Evolutionary conservation across 225 moss, liverwort and hornwort species (phyloP), one percentile per base, ranked within the genome.

Genomic region (Lunularia cruciata): DNA sequence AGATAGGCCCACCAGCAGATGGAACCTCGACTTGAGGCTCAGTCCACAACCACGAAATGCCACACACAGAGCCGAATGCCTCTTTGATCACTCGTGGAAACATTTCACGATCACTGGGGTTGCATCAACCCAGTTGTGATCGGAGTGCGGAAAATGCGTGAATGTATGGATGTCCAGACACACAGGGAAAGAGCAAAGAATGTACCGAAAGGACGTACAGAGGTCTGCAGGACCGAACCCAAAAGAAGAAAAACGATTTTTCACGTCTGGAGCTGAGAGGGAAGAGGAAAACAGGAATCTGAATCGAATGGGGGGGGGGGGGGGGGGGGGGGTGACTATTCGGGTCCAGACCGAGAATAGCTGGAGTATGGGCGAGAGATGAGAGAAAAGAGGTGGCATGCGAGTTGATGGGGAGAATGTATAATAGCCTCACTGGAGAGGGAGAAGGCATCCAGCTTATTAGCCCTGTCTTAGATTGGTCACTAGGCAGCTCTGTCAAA

Each of bases 401-500:
- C 1, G 15, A 27, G 8, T 7, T 18, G 47, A 28, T 23, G 28
- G 65, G 25, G 47, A 8, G 19, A n/a, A 46, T 0, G 13, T 65
- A 65, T 65, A 65, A 8, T 30, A 30, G 47, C 27, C 32, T 19
- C 34, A 8, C 16, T 22, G 31, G 27, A 8, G 47, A 35, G 47
- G 28, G 19, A 42, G 38, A 39, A 57, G 54, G 39, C 42, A 69
- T 30, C 69, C 43, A 55, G 69, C n/a, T 39, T 37, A 26, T 18
- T 57, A 27, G 57, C 27, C 51, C 53, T 67, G 67, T 67, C 67
- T 67, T 35, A 38, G 67, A 38, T 34, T 67, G 33, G 67, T 67
- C 23, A 22, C 36, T 67, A 49, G 36, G 67, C 53, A 49, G 67
- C 51, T 32, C 51, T 67, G 67, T 52, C 67, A 67, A 6, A 35